Conservation (phyloP, 2,329 filamentous ascomycete species). For the Cytospora piceae region DNA sequence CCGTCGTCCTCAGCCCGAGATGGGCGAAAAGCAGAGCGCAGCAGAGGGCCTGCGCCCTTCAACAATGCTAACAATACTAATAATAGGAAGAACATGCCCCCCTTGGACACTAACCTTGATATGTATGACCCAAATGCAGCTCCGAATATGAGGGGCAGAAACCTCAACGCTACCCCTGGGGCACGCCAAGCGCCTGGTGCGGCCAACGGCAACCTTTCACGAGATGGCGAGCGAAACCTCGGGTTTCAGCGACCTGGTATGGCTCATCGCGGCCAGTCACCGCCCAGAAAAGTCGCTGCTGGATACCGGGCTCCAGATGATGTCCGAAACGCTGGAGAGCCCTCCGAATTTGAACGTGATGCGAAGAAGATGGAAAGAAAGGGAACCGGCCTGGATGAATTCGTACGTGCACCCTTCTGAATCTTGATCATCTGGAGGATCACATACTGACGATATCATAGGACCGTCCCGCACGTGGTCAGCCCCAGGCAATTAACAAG, state of each 20-base stretch:
- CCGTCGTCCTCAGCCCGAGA: not conserved
- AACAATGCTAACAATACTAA: slow-evolving; percentile 5
- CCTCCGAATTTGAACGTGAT: not conserved
- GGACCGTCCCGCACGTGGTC: not conserved
- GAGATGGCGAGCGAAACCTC: slow-evolving; percentile 1
- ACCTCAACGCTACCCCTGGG: not conserved
- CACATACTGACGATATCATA: slow-evolving; percentile 4
- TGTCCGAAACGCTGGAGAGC: not conserved
- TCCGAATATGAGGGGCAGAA: slow-evolving; percentile 2
- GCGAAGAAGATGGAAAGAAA: not conserved
- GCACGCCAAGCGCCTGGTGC: not conserved
- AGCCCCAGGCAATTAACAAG: not conserved
- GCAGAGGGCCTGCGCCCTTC: not conserved
- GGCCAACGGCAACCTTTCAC: not conserved
- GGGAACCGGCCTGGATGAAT: not conserved
- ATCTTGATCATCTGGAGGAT: not conserved
- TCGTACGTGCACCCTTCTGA: not conserved
- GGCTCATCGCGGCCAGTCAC: not conserved
- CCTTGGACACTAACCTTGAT: not conserved
- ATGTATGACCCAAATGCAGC: slow-evolving; percentile 4
- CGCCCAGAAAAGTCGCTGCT: not conserved
- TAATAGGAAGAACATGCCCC: not conserved
- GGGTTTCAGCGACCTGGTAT: slow-evolving; percentile 8
- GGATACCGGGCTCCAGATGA: slow-evolving; percentile 6
- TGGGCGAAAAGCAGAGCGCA: not conserved